Base-by-base conservation (phyloP, 306 rosid genomes). In the Lathyrus sativus region DNA sequence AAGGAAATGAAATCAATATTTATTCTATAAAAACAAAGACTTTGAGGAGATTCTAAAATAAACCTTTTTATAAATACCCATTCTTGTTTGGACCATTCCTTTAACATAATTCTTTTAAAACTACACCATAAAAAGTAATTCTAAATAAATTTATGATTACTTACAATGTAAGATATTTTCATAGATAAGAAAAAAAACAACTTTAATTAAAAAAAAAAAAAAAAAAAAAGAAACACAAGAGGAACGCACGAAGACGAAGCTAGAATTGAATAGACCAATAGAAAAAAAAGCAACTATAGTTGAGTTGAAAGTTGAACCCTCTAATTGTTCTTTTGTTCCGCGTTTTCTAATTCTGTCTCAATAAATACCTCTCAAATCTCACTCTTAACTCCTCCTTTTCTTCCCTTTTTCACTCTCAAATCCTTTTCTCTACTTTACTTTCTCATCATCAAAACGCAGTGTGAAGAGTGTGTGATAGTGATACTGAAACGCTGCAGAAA, bases 301-400 rank as follows among this genome's bases (percentile, higher is more conserved):
- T 48, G 24, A 48, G 24, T 15, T 18, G 10, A 46, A 17, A 48
- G 24, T 15, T 18, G 10, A 46, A 17, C 8, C 11, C 26, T 8
- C 11, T 48, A 8, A 49, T 8, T 17, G 55, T 49, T 48, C 11
- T 48, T 49, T 17, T 15, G 2, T 48, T n/a, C 26, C 56, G 56
- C 56, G 56, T 48, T 48, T n/a, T 15, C 2, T 7, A 17, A 4
- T 49, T 46, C 9, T 14, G 9, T 7, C 10, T 14, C 18, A 1
- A 45, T 46, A 46, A 46, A 51, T 15, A 51, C 33, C 58, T 13
- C 59, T 53, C 58, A 53, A 53, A 53, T 53, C 33, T 53, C 59
- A 53, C n/a, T 53, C 59, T 53, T 53, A 19, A 22, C 11, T 53
- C 14, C 14, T 11, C 59, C 5, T 22, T 53, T 42, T 42, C 46